Evolutionary conservation across 257 asterid species (phyloP).

Genomic region (Voacanga thouarsii): DNA sequence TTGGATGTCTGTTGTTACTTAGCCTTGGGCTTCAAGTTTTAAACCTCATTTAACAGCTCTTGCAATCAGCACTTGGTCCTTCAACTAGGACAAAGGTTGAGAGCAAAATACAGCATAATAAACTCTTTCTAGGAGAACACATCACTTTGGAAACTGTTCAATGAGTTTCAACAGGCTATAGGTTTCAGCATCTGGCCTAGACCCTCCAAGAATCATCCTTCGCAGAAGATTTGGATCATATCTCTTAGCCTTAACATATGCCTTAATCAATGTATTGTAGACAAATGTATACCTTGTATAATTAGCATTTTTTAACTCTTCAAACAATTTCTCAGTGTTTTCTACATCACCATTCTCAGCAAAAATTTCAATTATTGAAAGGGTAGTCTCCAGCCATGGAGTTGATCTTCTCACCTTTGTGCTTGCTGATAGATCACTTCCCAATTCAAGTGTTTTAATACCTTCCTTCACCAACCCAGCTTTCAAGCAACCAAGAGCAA

Average conservation of each 20-base stretch:
- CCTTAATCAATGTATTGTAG: constrained; percentile 72
- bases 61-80: not conserved
- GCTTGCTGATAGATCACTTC: constrained; percentile 35
- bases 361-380: constrained; percentile 47
- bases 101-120: not conserved
- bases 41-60: not conserved
- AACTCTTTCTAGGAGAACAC: not conserved
- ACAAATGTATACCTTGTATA: constrained; percentile 80
- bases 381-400: constrained; percentile 80
- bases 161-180: constrained; percentile 70
- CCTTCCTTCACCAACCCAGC: constrained; percentile 72
- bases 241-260: constrained; percentile 74
- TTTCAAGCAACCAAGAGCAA: constrained; percentile 76
- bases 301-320: constrained; percentile 54
- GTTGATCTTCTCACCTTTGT: constrained; percentile 56
- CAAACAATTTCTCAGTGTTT: constrained; percentile 65
- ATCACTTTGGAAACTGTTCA: constrained; percentile 52
- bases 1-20: not conserved
- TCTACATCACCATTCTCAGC: constrained; percentile 67
- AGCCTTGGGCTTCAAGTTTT: not conserved
- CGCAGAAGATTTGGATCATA: constrained; percentile 68
- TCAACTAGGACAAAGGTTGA: not conserved
- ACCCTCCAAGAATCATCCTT: constrained; percentile 90
- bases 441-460: constrained; percentile 57
- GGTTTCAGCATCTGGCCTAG: constrained; percentile 88